Evolutionary conservation across 768 basidiomycete genomes (phyloP).

Genomic region (Obba rivulosa): DNA sequence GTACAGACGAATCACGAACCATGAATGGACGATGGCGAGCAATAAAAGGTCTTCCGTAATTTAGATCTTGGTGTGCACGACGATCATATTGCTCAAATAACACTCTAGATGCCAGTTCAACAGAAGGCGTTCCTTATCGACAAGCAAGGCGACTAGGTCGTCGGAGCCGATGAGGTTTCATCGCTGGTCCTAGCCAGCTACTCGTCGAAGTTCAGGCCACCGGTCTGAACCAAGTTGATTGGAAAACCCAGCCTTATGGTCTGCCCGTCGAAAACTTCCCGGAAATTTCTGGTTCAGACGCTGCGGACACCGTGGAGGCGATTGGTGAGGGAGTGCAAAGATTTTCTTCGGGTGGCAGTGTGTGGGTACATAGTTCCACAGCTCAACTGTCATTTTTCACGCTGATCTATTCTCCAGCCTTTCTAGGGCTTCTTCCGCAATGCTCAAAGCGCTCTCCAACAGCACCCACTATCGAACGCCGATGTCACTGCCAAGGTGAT

Average conservation of each 20-base stretch:
- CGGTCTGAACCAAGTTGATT: slow-evolving; percentile 39
- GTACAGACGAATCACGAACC: too few species aligned
- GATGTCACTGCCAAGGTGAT: slow-evolving; percentile 12
- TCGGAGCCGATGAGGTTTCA: slow-evolving; percentile 17
- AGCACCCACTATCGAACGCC: slow-evolving; percentile 9
- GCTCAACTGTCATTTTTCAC: neutral
- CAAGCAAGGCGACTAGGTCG: slow-evolving; percentile 8
- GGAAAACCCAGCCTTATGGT: slow-evolving; percentile 15
- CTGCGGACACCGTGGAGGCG: slow-evolving; percentile 17
- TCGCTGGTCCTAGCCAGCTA: slow-evolving; percentile 34
- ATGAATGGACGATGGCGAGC: too few species aligned
- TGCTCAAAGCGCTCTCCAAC: slow-evolving; percentile 9
- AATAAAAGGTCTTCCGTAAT: too few species aligned
- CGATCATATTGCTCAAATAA: too few species aligned
- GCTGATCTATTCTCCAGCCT: neutral
- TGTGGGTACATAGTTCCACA: slow-evolving; percentile 15
- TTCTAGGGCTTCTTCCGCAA: neutral
- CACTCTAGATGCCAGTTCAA: slow-evolving; percentile 7
- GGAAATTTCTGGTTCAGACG: slow-evolving; percentile 16
- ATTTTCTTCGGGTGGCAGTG: slow-evolving; percentile 29
- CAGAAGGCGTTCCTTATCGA: slow-evolving; percentile 13
- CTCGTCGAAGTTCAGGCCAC: slow-evolving; percentile 35
- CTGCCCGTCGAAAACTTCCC: slow-evolving; percentile 22
- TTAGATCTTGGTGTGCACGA: too few species aligned
- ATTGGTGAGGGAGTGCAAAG: slow-evolving; percentile 29